A percentile compares a stretch with the other conserved stretches of the same genome.
These are phyloP conservation scores for Escallonia herrerae DNA, from an alignment of 129 eudicot genomes.

Conservation along the genomic window DNA sequence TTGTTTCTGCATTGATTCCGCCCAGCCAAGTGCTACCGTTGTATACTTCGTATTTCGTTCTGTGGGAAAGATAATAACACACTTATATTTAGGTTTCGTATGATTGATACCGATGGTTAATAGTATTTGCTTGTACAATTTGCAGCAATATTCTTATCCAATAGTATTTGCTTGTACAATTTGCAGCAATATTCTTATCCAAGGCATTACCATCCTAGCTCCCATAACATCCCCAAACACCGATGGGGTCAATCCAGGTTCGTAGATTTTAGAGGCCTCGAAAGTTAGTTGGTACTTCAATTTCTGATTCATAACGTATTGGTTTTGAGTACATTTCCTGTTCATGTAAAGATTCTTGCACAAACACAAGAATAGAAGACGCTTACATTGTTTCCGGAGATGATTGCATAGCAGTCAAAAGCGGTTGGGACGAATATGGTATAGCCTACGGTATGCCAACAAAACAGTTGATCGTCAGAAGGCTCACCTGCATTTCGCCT, in stretches of 20 bases:
- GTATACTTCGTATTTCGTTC: no score
- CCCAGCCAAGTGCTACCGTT: no score
- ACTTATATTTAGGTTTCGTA: neutral
- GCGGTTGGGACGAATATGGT: constrained; percentile 91
- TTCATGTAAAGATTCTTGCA: constrained; percentile 53
- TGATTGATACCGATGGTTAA: no score
- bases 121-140: neutral
- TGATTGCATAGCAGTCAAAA: constrained; percentile 69
- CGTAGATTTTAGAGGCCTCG: neutral
- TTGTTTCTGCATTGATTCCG: no score
- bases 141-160: constrained; percentile 68
- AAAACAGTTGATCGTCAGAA: constrained; percentile 42
- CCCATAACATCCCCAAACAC: constrained; percentile 76
- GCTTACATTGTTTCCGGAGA: constrained; percentile 63
- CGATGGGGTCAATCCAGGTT: constrained; percentile 90
- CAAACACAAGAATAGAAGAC: constrained; percentile 68
- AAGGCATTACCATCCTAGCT: constrained; percentile 77
- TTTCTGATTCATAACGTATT: neutral
- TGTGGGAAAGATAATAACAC: neutral
- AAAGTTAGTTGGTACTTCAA: no score
- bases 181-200: constrained; percentile 69
- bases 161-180: neutral
- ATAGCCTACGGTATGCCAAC: constrained; percentile 67
- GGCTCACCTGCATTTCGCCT: constrained; percentile 74
- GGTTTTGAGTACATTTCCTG: neutral